These are phyloP conservation scores for Gardenia jasminoides DNA, from an alignment of 257 asterid species.

Conservation along the genomic window DNA sequence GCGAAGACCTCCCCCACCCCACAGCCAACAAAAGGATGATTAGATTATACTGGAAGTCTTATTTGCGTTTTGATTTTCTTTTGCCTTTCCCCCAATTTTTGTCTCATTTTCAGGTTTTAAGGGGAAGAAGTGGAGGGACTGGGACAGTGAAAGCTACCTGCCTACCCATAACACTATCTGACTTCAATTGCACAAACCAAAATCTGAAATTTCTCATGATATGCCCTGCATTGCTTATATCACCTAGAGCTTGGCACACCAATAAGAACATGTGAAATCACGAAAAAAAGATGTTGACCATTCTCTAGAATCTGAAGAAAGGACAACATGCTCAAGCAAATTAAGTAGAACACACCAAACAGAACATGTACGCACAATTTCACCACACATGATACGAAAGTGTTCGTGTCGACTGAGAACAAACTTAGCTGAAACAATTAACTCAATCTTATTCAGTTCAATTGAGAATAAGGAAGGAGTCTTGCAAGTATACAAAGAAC, in stretches of 20 bases:
- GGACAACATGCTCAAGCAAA: background rate
- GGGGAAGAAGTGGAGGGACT: background rate
- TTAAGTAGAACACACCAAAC: background rate
- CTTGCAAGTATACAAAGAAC: slow-evolving; percentile 5
- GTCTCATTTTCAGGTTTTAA: background rate
- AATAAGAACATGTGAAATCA: background rate
- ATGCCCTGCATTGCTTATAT: background rate
- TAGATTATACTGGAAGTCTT: background rate
- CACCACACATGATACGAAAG: background rate
- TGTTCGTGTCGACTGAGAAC: background rate
- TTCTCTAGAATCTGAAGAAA: background rate
- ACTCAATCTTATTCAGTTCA: background rate
- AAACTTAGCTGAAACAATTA: background rate
- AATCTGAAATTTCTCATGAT: background rate
- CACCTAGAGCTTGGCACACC: background rate
- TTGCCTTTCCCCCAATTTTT: background rate
- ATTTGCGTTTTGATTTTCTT: background rate
- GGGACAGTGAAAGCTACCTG: background rate
- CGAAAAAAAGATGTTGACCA: background rate
- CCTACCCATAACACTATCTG: background rate
- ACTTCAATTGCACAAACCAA: background rate
- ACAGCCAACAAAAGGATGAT: background rate
- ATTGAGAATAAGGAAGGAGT: background rate
- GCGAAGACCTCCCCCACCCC: background rate
- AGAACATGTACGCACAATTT: slow-evolving; percentile 4